These are phyloP conservation scores for Bryoerythrophyllum caledonicum DNA, from an alignment of 225 moss, liverwort and hornwort genomes.

Conservation along the genomic window DNA sequence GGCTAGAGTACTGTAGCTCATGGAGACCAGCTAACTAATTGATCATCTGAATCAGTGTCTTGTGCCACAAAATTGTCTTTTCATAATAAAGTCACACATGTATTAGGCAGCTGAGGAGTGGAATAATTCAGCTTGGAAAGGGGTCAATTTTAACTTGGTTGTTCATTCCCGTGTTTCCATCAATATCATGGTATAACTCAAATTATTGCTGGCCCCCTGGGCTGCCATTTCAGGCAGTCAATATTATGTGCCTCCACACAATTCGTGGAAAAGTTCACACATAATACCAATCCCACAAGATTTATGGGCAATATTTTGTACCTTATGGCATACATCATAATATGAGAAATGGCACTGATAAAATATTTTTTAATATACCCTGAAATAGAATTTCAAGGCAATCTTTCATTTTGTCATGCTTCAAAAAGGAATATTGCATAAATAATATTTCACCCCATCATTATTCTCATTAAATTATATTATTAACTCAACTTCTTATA, in stretches of 20 bases:
- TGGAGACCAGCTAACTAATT: constrained; percentile 6
- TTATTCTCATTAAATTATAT: neutral
- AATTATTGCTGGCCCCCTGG: constrained; percentile 7
- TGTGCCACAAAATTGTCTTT: neutral
- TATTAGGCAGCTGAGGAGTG: neutral
- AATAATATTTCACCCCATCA: neutral
- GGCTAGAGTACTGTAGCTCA: neutral
- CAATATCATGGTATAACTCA: neutral
- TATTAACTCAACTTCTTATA: too few species aligned
- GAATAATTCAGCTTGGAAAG: constrained; percentile 11
- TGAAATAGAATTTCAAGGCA: neutral
- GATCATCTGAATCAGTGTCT: neutral
- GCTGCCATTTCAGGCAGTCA: neutral
- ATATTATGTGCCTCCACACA: neutral
- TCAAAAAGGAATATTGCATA: neutral
- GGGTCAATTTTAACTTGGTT: neutral
- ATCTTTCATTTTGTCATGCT: neutral
- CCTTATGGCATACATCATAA: neutral
- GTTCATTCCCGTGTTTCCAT: neutral
- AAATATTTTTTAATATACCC: neutral
- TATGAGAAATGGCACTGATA: neutral
- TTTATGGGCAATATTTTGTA: too few species aligned
- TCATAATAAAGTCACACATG: neutral
- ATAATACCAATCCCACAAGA: neutral
- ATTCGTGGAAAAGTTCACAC: neutral